Percentiles rank a stretch among this genome's conserved stretches.
phyloP scores from a whole-genome alignment of 495 filamentous ascomycete species.

The Xanthoparmelia taractica region DNA sequence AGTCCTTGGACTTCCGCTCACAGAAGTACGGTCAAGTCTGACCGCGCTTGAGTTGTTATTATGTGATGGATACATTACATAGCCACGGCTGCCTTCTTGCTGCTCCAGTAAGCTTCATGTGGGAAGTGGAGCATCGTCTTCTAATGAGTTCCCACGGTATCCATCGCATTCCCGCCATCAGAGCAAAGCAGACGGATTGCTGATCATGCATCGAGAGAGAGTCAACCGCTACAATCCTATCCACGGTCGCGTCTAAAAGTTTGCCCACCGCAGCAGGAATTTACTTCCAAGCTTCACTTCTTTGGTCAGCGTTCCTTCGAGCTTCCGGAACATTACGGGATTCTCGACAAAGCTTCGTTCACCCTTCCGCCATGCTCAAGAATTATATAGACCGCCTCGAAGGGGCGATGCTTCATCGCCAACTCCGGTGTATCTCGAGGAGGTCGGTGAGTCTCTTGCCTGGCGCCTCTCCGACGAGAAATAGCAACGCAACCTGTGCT shows the following conservation, averaged over 20 bases:
- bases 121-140: neutral
- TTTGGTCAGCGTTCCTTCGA: neutral
- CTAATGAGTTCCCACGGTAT: neutral
- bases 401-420: conserved; percentile 11
- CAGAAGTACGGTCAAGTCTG: neutral
- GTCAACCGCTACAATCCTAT: neutral
- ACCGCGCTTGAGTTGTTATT: neutral
- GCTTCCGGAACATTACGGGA: neutral
- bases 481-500: neutral
- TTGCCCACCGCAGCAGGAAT: neutral
- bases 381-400: neutral
- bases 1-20: neutral
- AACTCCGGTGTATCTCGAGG: neutral
- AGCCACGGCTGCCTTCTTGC: neutral
- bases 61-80: neutral
- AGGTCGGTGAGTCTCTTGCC: neutral
- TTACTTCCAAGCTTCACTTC: neutral
- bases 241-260: neutral
- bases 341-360: neutral
- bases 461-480: neutral
- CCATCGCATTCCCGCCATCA: neutral
- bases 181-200: neutral
- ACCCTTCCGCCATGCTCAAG: neutral
- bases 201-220: neutral
- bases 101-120: conserved; percentile 1